Conservation (phyloP, 75 land plant genomes). For the Cupressus sempervirens region DNA sequence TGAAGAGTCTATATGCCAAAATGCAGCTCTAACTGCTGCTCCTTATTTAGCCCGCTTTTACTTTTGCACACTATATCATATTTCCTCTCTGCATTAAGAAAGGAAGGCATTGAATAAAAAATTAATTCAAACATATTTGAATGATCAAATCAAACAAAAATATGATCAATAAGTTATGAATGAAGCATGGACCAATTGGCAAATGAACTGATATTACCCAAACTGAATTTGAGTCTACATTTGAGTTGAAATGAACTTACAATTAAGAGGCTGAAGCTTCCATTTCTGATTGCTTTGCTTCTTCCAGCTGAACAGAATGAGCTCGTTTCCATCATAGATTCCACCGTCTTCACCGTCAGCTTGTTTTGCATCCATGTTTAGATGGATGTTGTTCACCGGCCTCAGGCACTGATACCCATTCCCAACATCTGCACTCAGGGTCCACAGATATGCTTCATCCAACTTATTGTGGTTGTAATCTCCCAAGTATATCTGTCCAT, state of each 20-base stretch:
- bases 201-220: too few relatives aligned
- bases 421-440: slow-evolving; percentile 14
- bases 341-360: slow-evolving; percentile 5
- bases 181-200: too few relatives aligned
- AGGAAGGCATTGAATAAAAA: too few relatives aligned
- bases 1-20: too few relatives aligned
- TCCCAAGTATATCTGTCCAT: slow-evolving; percentile 1
- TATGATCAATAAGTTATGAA: too few relatives aligned
- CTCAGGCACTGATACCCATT: slow-evolving; percentile 18
- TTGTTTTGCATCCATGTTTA: slow-evolving; percentile 12
- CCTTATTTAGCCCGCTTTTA: too few relatives aligned
- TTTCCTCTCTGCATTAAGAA: too few relatives aligned
- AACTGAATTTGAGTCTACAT: too few relatives aligned
- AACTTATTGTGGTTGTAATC: background rate
- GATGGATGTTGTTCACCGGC: slow-evolving; percentile 8
- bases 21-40: too few relatives aligned
- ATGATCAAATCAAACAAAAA: too few relatives aligned
- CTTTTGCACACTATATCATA: too few relatives aligned
- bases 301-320: slow-evolving; percentile 16
- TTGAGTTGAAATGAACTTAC: background rate
- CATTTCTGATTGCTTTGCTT: slow-evolving; percentile 21
- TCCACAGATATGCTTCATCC: background rate
- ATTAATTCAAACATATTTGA: too few relatives aligned
- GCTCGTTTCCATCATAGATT: slow-evolving; percentile 16
- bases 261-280: slow-evolving; percentile 10